Conservation (phyloP, 140 eudicot species). For the Cichorium intybus region DNA sequence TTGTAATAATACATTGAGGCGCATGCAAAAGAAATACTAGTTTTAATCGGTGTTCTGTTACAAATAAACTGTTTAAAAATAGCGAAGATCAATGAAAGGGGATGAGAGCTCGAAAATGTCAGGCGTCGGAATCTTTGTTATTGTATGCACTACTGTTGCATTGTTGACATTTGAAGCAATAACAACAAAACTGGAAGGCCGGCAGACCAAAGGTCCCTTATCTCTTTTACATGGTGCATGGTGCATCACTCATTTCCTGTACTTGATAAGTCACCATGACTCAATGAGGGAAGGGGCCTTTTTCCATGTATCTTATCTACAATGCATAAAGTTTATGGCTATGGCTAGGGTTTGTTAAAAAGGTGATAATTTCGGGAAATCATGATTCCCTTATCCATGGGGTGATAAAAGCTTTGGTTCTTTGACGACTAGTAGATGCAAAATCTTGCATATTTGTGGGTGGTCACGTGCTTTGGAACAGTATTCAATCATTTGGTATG, state of each 20-base stretch:
- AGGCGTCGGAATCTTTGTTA: conserved; percentile 14
- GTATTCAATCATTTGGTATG: conserved; percentile 11
- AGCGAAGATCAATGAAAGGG: background rate
- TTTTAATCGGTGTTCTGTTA: background rate
- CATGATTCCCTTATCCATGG: background rate
- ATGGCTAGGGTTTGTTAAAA: conserved; percentile 18
- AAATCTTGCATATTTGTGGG: conserved; percentile 27
- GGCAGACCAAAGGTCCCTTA: conserved; percentile 20
- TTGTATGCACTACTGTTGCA: conserved; percentile 17
- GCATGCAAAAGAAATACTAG: too few relatives aligned
- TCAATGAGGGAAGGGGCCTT: conserved; percentile 14
- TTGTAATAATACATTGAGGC: too few relatives aligned
- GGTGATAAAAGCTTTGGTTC: background rate
- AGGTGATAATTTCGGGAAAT: conserved; percentile 3
- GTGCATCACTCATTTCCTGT: conserved; percentile 24
- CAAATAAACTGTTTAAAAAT: background rate
- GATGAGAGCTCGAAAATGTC: background rate
- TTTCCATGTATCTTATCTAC: conserved; percentile 15
- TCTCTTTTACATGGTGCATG: conserved; percentile 31
- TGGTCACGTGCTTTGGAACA: conserved; percentile 11
- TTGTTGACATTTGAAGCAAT: conserved; percentile 31
- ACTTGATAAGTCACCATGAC: conserved; percentile 21
- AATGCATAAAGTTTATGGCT: conserved; percentile 24
- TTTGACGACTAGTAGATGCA: conserved; percentile 17
- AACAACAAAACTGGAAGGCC: conserved; percentile 27